Base-by-base conservation (phyloP, 495 filamentous ascomycete species). In the Talaromyces wortmannii region DNA sequence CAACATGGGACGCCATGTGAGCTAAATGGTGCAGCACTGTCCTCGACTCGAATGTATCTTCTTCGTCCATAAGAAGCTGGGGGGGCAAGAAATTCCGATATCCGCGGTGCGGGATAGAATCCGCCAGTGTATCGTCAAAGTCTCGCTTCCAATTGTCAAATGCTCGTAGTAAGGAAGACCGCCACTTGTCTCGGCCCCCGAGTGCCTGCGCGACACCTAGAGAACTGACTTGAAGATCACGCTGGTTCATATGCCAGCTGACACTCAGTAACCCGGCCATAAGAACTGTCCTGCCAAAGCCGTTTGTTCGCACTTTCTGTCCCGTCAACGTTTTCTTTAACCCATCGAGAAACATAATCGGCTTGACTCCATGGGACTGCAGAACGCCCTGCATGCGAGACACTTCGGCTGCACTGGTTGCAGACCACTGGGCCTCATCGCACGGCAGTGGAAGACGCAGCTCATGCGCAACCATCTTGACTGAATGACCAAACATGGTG, bases 1-100 rank as follows among this genome's bases (percentile, higher is more conserved):
- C 94, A 7, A 97, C 92, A 65, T 97, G 92, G 78, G 95, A 96
- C 4, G 89, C 91, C 91, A 98, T 97, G 66, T 98, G 94, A 3
- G 94, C 95, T 7, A 98, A 75, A 56, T 92, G 89, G 63, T 98
- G 92, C 46, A 97, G 75, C 15, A 96, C 92, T 18, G 86, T 92
- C 46, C 91, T 82, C 59, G 84, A 88, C 63, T 97, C 89, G 58
- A 92, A 91, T 17, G 91, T 83, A 50, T 88, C 85, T 55, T 91
- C 89, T 49, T 88, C 83, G 50, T 91, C 86, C 15, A 77, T 55
- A n/a, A 43, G 52, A 6, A 31, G 45, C 48, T 71, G 46, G 57
- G 64, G 6, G 65, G 58, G 42, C 62, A 63, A 58, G 48, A 62
- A 54, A 59, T 59, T 52, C 48, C 17, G 45, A 56, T 57, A 31